phyloP scores from a whole-genome alignment of 345 rosid genomes.

The Populus nigra region DNA sequence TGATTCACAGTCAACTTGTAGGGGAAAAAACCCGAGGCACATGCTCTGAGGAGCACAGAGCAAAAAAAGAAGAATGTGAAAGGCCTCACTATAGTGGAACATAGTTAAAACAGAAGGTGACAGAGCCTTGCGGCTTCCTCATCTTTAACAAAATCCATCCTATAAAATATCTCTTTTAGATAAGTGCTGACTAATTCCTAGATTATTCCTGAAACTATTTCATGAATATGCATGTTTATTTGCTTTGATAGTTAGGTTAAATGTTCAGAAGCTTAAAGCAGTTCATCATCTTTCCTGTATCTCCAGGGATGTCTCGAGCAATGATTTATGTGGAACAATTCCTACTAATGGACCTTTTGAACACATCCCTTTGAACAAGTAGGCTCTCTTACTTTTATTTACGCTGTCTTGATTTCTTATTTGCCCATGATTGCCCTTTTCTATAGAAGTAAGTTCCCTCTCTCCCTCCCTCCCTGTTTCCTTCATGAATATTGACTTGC shows the following conservation, averaged over 20 bases:
- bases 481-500: neutral
- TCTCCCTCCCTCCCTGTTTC: neutral
- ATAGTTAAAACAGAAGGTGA: neutral
- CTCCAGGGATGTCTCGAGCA: constrained; percentile 78
- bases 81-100: neutral
- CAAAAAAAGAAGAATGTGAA: neutral
- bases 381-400: constrained; percentile 22
- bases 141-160: neutral
- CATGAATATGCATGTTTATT: neutral
- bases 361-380: constrained; percentile 85
- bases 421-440: neutral
- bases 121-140: neutral
- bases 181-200: neutral
- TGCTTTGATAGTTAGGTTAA: neutral
- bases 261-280: neutral
- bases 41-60: neutral
- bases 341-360: constrained; percentile 86
- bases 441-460: no score
- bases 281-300: constrained; percentile 13
- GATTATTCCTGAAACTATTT: neutral
- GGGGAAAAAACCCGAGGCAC: neutral
- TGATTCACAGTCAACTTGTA: neutral
- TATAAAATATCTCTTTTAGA: neutral
- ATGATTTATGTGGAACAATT: constrained; percentile 93
- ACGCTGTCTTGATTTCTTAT: neutral